Conservation (phyloP, 352 stramenopile species). For the Phytophthora vignae region DNA sequence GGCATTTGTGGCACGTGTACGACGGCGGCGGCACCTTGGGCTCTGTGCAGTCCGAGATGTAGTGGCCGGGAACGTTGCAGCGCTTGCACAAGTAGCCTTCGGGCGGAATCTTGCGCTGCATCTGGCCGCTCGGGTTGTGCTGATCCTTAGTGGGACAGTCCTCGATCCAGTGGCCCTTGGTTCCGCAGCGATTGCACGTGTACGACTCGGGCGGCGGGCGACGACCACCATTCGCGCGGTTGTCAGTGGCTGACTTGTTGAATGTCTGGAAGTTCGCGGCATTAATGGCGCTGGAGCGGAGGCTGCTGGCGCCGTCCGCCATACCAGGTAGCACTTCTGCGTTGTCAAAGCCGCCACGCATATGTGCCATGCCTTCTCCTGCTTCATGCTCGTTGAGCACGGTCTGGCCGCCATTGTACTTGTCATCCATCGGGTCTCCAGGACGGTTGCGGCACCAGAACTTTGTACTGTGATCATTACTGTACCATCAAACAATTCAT, state of each 20-base stretch:
- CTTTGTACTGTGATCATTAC: constrained; percentile 98
- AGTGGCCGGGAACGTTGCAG: constrained; percentile 86
- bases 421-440: constrained; percentile 91
- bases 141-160: constrained; percentile 89
- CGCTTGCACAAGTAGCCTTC: constrained; percentile 89
- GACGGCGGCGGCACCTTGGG: constrained; percentile 81
- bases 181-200: constrained; percentile 89
- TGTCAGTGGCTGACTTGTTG: constrained; percentile 46
- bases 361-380: constrained; percentile 41
- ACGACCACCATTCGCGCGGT: constrained; percentile 41
- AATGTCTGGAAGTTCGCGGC: constrained; percentile 79
- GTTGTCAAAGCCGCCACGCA: constrained; percentile 33
- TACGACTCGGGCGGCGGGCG: constrained; percentile 84
- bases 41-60: constrained; percentile 88
- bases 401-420: constrained; percentile 84
- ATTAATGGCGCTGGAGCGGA: constrained; percentile 77
- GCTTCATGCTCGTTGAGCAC: constrained; percentile 76
- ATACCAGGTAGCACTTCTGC: constrained; percentile 76
- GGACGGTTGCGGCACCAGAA: constrained; percentile 97
- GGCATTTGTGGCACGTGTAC: constrained; percentile 90
- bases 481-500: constrained; percentile 24
- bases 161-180: constrained; percentile 90
- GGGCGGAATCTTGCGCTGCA: constrained; percentile 62
- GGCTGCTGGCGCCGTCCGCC: constrained; percentile 58
- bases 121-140: constrained; percentile 30